These are phyloP conservation scores for Turritis glabra DNA, from an alignment of 345 rosid genomes.

Conservation along the genomic window DNA sequence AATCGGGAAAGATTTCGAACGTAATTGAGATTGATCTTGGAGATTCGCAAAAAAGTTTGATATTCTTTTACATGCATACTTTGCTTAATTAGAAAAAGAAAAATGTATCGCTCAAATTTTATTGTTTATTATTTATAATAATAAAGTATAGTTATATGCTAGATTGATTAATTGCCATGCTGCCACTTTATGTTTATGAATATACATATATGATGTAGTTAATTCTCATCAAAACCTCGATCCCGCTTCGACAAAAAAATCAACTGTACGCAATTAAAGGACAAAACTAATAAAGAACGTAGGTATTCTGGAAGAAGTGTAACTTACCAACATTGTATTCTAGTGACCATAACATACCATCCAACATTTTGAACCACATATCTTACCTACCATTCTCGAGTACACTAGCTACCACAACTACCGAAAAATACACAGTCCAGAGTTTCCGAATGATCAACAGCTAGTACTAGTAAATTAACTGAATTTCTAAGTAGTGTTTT, in stretches of 20 bases:
- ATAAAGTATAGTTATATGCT: too few species aligned
- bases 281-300: neutral
- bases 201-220: too few species aligned
- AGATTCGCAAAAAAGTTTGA: too few species aligned
- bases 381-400: constrained; percentile 25
- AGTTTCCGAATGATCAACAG: neutral
- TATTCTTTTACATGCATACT: too few species aligned
- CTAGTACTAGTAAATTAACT: neutral
- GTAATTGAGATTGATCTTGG: too few species aligned
- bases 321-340: neutral
- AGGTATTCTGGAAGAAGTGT: neutral
- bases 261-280: neutral
- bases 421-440: neutral
- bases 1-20: too few species aligned
- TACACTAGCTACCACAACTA: constrained; percentile 9
- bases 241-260: neutral
- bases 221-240: neutral
- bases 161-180: too few species aligned
- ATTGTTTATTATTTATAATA: too few species aligned
- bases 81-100: too few species aligned
- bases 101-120: too few species aligned
- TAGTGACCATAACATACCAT: neutral
- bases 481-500: neutral
- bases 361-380: constrained; percentile 16
- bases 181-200: too few species aligned